Conservation (phyloP, 2,329 filamentous ascomycete genomes). For the Cryphonectria radicalis region DNA sequence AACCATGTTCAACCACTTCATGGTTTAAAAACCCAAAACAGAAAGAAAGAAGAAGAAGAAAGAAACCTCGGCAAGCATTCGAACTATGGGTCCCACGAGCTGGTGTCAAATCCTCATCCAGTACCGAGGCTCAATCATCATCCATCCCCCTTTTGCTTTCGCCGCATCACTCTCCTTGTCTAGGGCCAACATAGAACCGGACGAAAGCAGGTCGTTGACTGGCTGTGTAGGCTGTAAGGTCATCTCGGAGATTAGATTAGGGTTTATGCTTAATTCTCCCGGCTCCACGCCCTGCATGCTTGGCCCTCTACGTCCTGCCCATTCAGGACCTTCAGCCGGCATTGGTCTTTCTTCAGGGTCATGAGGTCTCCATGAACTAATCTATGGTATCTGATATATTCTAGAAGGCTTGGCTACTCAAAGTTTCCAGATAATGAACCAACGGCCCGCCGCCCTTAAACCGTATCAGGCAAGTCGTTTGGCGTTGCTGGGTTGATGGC, state of each 20-base stretch:
- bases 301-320: not conserved
- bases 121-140: not conserved
- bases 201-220: not conserved
- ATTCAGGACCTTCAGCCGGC: constrained; percentile 2
- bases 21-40: not conserved
- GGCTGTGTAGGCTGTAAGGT: not conserved
- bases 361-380: not conserved
- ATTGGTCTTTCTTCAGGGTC: not conserved
- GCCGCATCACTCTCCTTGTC: not conserved
- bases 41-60: too few species aligned
- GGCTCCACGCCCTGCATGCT: not conserved
- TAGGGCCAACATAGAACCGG: not conserved
- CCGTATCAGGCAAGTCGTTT: constrained; percentile 4
- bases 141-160: not conserved
- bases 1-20: not conserved
- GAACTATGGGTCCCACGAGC: not conserved
- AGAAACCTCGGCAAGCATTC: not conserved
- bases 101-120: not conserved
- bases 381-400: not conserved
- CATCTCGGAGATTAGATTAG: constrained; percentile 8
- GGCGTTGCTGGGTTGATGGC: not conserved
- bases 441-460: not conserved
- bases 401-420: constrained; percentile 3
- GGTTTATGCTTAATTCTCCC: constrained; percentile 12
- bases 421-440: not conserved